A percentile compares a stretch with the other conserved stretches of the same genome.
These are phyloP conservation scores for Sedum album DNA, from an alignment of 164 flowering plant genomes.

Conservation along the genomic window DNA sequence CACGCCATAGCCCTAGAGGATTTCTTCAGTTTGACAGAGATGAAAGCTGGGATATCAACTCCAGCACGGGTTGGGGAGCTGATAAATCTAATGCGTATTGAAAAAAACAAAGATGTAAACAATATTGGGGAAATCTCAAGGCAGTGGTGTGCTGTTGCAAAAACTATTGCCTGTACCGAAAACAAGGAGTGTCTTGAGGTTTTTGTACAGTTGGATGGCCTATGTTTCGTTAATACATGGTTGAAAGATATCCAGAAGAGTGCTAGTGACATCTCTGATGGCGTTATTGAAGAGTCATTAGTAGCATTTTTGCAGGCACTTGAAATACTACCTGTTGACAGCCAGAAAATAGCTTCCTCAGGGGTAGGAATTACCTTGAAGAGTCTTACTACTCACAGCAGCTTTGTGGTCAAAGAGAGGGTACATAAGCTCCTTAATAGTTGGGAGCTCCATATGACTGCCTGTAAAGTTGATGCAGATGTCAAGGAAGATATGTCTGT, in stretches of 20 bases:
- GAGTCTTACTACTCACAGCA: constrained; percentile 61
- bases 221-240: constrained; percentile 55
- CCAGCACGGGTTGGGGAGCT: constrained; percentile 73
- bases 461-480: not conserved
- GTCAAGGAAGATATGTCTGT: not conserved
- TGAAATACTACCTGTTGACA: constrained; percentile 53
- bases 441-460: not conserved
- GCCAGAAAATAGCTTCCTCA: constrained; percentile 33
- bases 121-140: constrained; percentile 57
- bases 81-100: constrained; percentile 55
- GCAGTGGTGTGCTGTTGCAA: constrained; percentile 86
- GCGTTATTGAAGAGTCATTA: constrained; percentile 53
- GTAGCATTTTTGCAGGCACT: constrained; percentile 50
- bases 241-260: constrained; percentile 55
- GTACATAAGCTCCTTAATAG: constrained; percentile 25
- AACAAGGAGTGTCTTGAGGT: constrained; percentile 67
- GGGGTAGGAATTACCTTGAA: constrained; percentile 49
- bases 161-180: constrained; percentile 58
- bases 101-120: constrained; percentile 40
- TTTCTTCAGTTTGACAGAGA: constrained; percentile 79
- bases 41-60: constrained; percentile 73
- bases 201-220: constrained; percentile 66
- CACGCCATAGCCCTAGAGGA: constrained; percentile 66
- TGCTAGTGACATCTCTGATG: constrained; percentile 30
- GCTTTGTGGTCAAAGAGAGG: constrained; percentile 46